Evolutionary conservation across 805 yeast species (phyloP), one percentile per base, ranked within the genome.

Genomic region (Dipodascopsis uninucleata): DNA sequence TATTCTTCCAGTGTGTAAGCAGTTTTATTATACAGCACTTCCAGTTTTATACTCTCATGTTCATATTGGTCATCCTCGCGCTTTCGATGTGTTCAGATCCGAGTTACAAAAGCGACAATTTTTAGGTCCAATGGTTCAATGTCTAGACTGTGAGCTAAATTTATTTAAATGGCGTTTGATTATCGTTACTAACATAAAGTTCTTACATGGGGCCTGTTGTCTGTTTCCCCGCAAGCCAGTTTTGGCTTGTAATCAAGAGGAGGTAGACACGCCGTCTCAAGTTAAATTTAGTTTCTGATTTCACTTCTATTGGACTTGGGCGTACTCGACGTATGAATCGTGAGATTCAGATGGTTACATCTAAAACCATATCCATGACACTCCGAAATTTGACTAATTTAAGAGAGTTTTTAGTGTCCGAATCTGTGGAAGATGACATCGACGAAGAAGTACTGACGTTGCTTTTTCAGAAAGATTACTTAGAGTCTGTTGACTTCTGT

Each of bases 311-410:
- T 38, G 96, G 96, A 0, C 71, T 88, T 37, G 96, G 96, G 2
- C 71, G 96, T 53, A 84, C 96, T 0, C 86, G 85, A 8, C 75
- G 82, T 56, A 88, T 88, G 95, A 89, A 85, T 66, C 81, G 78
- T 63, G 94, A 85, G 64, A 88, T 88, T 56, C 94, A 88, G 64
- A 85, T 85, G 85, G 86, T 88, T 31, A 88, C 96, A 0, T 71
- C 81, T 31, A 67, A 69, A 22, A 88, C 96, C 2, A 78, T 88
- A 20, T 63, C 76, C 36, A 70, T 76, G 18, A 85, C 86, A 45
- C 69, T 88, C 23, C 59, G 65, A 39, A 63, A 77, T 46, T 80
- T 67, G 33, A 83, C 86, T 0, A 80, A 82, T 53, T 65, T 89
- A 39, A 66, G 76, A 8, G 96, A 88, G 61, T 86, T 89, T 61